phyloP scores from a whole-genome alignment of 73 alveolate species.

The Paramecium sexaurelia region DNA sequence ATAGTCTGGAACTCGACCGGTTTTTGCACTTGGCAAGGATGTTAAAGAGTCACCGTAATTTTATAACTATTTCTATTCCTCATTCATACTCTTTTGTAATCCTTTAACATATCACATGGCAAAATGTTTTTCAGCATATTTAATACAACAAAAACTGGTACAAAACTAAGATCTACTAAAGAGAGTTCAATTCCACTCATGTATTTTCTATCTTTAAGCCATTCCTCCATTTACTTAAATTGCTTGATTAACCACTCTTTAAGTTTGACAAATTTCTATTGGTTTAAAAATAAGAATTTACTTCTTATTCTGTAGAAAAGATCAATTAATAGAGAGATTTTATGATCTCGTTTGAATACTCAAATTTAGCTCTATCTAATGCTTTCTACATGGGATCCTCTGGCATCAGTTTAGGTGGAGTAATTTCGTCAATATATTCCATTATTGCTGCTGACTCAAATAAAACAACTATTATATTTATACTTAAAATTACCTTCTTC shows the following conservation, averaged over 20 bases:
- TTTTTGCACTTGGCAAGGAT: background rate
- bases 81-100: background rate
- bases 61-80: background rate
- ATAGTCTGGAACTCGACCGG: conserved; percentile 21
- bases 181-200: conserved; percentile 2
- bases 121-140: background rate
- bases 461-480: background rate
- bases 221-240: background rate
- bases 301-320: background rate
- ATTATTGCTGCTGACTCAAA: conserved; percentile 48
- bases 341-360: background rate
- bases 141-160: conserved; percentile 29
- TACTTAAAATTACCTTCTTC: background rate
- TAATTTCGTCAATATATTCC: conserved; percentile 44
- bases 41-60: background rate
- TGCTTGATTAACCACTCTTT: background rate
- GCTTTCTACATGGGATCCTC: conserved; percentile 22
- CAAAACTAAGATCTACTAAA: background rate
- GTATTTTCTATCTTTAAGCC: conserved; percentile 7
- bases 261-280: background rate
- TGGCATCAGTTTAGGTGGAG: conserved; percentile 8
- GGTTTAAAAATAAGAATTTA: background rate
- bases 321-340: background rate
- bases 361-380: conserved; percentile 34
- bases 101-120: conserved; percentile 19